Conservation (phyloP, 257 asterid genomes). For the Rehmannia glutinosa region DNA sequence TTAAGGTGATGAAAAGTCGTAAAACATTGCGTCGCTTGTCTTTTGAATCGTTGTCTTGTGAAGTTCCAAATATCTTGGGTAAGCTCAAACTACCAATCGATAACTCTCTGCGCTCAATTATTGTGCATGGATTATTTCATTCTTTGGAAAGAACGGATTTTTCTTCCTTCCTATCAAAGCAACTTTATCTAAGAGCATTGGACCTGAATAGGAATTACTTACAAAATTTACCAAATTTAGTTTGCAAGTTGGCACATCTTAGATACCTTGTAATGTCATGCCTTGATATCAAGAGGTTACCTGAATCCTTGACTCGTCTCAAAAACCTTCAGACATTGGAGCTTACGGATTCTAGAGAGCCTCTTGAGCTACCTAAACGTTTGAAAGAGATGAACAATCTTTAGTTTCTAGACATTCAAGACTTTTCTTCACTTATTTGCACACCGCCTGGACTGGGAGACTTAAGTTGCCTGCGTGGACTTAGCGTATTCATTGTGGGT, state of each 20-base stretch:
- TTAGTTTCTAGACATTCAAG: constrained; percentile 5
- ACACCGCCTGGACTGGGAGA: constrained; percentile 24
- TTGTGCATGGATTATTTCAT: background rate
- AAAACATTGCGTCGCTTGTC: constrained; percentile 11
- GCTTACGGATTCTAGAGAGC: background rate
- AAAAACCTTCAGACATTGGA: constrained; percentile 24
- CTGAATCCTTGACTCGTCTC: constrained; percentile 21
- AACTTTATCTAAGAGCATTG: constrained; percentile 13
- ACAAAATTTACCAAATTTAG: background rate
- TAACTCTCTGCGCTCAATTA: background rate
- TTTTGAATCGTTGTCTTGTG: background rate
- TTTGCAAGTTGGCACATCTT: constrained; percentile 11
- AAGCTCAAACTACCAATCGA: background rate
- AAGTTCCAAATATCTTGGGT: background rate
- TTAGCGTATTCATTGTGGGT: constrained; percentile 29
- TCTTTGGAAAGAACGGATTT: background rate
- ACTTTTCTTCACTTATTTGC: background rate
- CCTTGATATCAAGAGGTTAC: background rate
- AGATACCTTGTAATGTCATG: constrained; percentile 7
- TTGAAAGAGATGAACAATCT: constrained; percentile 22
- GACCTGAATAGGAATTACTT: fast-evolving
- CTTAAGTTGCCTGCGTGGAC: background rate
- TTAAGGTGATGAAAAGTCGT: background rate
- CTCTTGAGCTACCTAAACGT: constrained; percentile 17
- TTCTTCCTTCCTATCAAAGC: constrained; percentile 3